Percentiles rank a stretch among this genome's conserved stretches.
Evolutionary conservation across 2,329 filamentous ascomycete genomes (phyloP).

Genomic region (Colletotrichum endophyticum): DNA sequence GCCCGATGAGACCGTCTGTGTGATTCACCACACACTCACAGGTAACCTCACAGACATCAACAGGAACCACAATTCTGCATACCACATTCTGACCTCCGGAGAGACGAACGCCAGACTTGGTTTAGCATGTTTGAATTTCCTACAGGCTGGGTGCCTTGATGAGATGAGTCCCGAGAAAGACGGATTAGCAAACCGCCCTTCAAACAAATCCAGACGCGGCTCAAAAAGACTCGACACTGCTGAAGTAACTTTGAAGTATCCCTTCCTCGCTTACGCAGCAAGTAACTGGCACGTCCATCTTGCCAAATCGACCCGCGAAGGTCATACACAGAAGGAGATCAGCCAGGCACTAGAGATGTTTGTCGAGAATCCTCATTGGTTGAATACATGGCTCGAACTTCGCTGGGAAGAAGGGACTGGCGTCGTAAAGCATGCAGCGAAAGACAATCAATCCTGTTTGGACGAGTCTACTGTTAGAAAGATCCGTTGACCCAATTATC

Average conservation of each 20-base stretch:
- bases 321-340: constrained; percentile 18
- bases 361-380: background rate
- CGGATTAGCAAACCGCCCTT: rapidly evolving
- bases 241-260: constrained; percentile 20
- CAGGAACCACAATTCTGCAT: background rate
- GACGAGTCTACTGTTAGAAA: constrained; percentile 23
- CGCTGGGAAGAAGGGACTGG: background rate
- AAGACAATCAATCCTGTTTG: too few relatives aligned
- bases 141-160: constrained; percentile 23
- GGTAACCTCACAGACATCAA: background rate
- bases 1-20: background rate
- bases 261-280: constrained; percentile 33
- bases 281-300: constrained; percentile 34
- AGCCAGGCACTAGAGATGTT: background rate
- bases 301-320: constrained; percentile 22
- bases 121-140: constrained; percentile 19
- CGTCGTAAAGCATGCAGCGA: too few relatives aligned
- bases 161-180: background rate
- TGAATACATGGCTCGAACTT: background rate
- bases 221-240: background rate
- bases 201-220: background rate
- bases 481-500: constrained; percentile 26
- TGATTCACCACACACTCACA: background rate
- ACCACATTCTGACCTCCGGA: background rate
- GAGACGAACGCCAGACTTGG: background rate